Conservation (phyloP, 2,329 filamentous ascomycete species). For the Lecanoromycetidae sp. region DNA sequence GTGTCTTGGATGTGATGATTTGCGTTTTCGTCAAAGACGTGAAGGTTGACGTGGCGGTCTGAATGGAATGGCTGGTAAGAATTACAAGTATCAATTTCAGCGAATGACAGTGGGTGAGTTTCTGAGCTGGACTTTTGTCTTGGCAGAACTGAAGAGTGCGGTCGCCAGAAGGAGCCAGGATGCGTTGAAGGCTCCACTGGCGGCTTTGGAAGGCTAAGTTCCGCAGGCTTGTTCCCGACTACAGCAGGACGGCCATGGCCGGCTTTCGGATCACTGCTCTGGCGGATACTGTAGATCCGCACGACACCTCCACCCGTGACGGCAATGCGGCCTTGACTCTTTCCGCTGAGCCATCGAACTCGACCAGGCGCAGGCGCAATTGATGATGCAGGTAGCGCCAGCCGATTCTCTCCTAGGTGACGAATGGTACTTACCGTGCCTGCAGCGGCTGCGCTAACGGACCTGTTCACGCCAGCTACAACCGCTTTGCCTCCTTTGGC, state of each 20-base stretch:
- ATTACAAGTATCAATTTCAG: conserved; percentile 89
- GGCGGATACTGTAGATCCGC: conserved; percentile 32
- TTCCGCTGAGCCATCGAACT: conserved; percentile 35
- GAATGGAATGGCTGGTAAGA: conserved; percentile 95
- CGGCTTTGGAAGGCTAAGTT: conserved; percentile 48
- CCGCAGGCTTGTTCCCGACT: conserved; percentile 46
- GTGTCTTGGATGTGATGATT: conserved; percentile 23
- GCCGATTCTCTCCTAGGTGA: conserved; percentile 37
- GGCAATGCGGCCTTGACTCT: conserved; percentile 31
- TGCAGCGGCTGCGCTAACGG: conserved; percentile 30
- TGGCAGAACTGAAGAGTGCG: conserved; percentile 31
- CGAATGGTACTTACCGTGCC: conserved; percentile 37
- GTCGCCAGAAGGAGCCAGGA: conserved; percentile 29
- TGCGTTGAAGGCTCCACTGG: background rate
- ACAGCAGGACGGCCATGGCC: conserved; percentile 43
- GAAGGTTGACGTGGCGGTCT: conserved; percentile 69
- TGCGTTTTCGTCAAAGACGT: conserved; percentile 43
- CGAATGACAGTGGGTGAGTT: conserved; percentile 53
- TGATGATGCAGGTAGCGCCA: conserved; percentile 33
- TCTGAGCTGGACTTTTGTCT: conserved; percentile 29
- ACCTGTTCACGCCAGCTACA: conserved; percentile 39
- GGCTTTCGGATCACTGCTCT: conserved; percentile 40
- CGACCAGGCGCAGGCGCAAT: conserved; percentile 31
- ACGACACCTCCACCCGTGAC: conserved; percentile 35
- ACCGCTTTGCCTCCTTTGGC: conserved; percentile 36